Base-by-base conservation (phyloP, 192 early-diverging fungal genomes). In the Chytriomyces sp. region DNA sequence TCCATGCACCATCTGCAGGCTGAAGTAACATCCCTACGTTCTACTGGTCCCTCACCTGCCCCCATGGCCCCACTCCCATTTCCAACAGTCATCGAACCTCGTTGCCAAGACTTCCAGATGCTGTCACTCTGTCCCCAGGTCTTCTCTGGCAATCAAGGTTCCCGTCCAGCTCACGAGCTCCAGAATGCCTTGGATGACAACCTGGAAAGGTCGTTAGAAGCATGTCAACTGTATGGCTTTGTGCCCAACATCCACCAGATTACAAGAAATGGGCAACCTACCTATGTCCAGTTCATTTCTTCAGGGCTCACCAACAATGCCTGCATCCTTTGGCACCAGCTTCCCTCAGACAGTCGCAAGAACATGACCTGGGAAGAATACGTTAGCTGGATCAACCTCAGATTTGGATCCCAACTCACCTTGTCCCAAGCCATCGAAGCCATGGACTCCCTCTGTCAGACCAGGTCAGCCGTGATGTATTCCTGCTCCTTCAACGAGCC, bases 261-360 rank as follows among this genome's bases (percentile, higher is more conserved):
- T 26, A 25, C 28, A 8, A 8, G 10, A 8, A 26, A 8, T 39
- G 63, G 63, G 4, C 28, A 44, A 44, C 63, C 63, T 14, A 64
- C 63, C 6, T 44, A 64, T 44, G 40, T 44, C n/a, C 63, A 64
- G 30, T 64, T 64, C 28, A 30, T 44, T 40, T 64, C 22, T 7
- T 49, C 63, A 25, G 63, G 63, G 22, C 63, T 64, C 63, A 44
- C 63, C 28, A 40, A 49, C 19, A 7, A 44, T n/a, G 63, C 63
- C 6, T 40, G 37, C 40, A 44, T 26, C 5, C 17, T 5, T 5
- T 64, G 63, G 63, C 7, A 30, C 39, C 41, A 49, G 4, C 4
- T 64, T 5, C 37, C 63, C 17, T 37, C 7, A 26, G 19, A 6
- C 6, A 5, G n/a, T 44, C 17, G 63, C 4, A 22, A 10, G 4